Evolutionary conservation across 352 stramenopile species (phyloP).

Genomic region (Phytophthora melonis): DNA sequence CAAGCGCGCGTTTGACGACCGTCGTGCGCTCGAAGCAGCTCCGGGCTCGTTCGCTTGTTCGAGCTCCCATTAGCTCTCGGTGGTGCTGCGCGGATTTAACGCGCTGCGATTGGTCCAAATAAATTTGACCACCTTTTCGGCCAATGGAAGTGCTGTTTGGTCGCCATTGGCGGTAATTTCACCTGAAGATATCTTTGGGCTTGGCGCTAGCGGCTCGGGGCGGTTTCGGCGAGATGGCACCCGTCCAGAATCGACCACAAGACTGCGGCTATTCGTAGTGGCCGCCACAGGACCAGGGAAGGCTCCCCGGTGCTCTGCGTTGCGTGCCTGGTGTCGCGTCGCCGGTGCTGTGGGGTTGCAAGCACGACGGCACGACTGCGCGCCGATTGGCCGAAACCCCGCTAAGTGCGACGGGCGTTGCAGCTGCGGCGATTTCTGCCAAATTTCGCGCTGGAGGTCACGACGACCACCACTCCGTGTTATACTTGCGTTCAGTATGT

Average conservation of each 20-base stretch:
- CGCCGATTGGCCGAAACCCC: constrained; percentile 29
- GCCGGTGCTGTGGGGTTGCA: not conserved
- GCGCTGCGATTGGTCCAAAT: constrained; percentile 18
- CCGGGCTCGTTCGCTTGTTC: no score
- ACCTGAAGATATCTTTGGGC: constrained; percentile 14
- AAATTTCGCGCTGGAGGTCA: constrained; percentile 30
- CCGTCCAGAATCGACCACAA: not conserved
- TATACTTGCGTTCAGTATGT: constrained; percentile 3
- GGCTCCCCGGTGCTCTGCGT: constrained; percentile 20
- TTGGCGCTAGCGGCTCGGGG: not conserved
- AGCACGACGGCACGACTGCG: constrained; percentile 15
- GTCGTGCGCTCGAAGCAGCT: not conserved
- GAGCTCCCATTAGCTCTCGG: not conserved
- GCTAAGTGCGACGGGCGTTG: constrained; percentile 37
- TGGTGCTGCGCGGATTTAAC: constrained; percentile 8
- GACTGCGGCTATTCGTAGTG: constrained; percentile 14
- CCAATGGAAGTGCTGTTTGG: constrained; percentile 4
- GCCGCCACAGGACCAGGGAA: not conserved
- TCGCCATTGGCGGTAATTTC: constrained; percentile 1
- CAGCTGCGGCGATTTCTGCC: constrained; percentile 37
- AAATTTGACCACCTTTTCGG: not conserved
- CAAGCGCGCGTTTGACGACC: not conserved
- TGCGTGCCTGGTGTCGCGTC: constrained; percentile 35
- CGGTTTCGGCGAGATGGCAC: constrained; percentile 21
- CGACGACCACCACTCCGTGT: constrained; percentile 28